These are phyloP conservation scores for Pseudomassariella vexata DNA, from an alignment of 2,329 filamentous ascomycete genomes.

Conservation along the genomic window DNA sequence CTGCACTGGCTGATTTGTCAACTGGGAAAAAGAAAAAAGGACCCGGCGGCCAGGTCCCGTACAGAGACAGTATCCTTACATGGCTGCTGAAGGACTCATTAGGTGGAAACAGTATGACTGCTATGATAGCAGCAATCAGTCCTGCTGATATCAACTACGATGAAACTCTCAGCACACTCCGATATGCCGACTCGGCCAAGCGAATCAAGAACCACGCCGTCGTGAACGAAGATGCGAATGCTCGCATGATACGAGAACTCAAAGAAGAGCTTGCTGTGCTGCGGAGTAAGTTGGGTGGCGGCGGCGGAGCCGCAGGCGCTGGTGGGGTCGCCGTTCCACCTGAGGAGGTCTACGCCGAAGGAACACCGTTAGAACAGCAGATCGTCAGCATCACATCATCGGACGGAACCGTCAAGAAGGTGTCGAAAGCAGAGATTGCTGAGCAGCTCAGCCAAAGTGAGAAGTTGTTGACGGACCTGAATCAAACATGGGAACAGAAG, in stretches of 20 bases:
- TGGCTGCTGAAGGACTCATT: conserved; percentile 97
- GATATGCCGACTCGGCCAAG: conserved; percentile 96
- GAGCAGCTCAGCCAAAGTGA: conserved; percentile 95
- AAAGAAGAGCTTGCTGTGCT: conserved; percentile 90
- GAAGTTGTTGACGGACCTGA: conserved; percentile 91
- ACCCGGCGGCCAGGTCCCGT: conserved; percentile 73
- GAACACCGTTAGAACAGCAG: conserved; percentile 89
- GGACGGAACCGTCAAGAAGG: conserved; percentile 86
- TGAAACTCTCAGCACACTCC: conserved; percentile 88
- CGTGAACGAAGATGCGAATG: conserved; percentile 97
- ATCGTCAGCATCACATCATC: conserved; percentile 88
- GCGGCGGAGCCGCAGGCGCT: conserved; percentile 42
- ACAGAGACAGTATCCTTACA: conserved; percentile 92
- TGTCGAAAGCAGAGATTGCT: conserved; percentile 96
- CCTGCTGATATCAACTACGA: conserved; percentile 99
- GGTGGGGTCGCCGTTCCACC: conserved; percentile 47
- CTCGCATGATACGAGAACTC: conserved; percentile 95
- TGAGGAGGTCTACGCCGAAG: conserved; percentile 85
- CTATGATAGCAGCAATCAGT: conserved; percentile 98
- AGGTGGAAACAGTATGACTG: conserved; percentile 97
- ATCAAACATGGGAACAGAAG: conserved; percentile 99
- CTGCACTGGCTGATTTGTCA: conserved; percentile 85
- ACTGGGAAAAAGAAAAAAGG: conserved; percentile 79
- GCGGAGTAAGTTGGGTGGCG: conserved; percentile 74
- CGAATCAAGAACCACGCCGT: conserved; percentile 99